Conservation (phyloP, 768 basidiomycete species). For the Trametes meyenii region DNA sequence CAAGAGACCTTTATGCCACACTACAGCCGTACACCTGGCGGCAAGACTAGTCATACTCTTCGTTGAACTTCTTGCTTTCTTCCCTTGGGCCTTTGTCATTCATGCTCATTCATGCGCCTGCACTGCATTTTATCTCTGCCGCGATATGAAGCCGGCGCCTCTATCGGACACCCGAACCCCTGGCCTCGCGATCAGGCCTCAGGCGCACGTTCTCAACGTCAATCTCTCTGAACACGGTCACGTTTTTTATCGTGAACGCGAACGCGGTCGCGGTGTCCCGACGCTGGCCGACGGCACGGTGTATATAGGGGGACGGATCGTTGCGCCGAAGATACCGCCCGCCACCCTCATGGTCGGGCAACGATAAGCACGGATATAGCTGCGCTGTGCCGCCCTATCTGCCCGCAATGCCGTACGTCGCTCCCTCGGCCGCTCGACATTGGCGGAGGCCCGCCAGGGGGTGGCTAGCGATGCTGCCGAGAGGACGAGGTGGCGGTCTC, state of each 20-base stretch:
- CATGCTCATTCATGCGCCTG: too few species aligned
- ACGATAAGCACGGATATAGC: constrained; percentile 7
- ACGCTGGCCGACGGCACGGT: constrained; percentile 2
- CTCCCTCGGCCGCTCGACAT: not conserved
- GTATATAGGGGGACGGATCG: too few species aligned
- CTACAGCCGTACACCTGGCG: too few species aligned
- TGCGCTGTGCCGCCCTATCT: not conserved
- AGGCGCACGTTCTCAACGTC: not conserved
- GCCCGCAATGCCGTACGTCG: not conserved
- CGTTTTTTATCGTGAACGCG: constrained; percentile 5
- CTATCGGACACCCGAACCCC: too few species aligned
- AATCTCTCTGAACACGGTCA: not conserved
- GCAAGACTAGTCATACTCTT: too few species aligned
- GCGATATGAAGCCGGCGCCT: too few species aligned
- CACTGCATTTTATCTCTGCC: too few species aligned
- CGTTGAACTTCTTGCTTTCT: too few species aligned
- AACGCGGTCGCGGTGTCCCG: not conserved
- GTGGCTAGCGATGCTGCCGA: not conserved
- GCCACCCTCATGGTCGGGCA: not conserved
- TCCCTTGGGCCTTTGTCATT: too few species aligned
- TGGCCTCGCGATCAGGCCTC: not conserved
- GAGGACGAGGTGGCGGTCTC: not conserved
- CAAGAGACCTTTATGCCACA: too few species aligned
- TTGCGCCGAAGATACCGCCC: not conserved
- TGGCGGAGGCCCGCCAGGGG: not conserved